Evolutionary conservation across 345 rosid genomes (phyloP).

Genomic region (Barbarea vulgaris): DNA sequence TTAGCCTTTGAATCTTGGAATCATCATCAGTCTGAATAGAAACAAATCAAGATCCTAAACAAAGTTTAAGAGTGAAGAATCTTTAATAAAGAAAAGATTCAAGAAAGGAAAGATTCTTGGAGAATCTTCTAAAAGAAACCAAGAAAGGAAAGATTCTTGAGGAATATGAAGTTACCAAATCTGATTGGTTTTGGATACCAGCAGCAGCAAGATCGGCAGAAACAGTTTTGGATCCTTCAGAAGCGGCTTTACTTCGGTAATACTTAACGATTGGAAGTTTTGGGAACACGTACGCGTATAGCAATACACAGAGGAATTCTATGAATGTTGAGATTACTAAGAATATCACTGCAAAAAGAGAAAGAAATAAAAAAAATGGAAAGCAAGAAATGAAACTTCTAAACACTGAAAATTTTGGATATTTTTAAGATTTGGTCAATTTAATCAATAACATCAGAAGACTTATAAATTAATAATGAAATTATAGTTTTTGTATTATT

Average conservation of each 20-base stretch:
- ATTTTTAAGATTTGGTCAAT: too few species aligned
- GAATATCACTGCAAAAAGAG: conserved; percentile 62
- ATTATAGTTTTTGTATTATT: too few species aligned
- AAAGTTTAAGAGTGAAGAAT: background rate
- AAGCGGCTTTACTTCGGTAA: conserved; percentile 72
- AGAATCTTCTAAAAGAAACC: background rate
- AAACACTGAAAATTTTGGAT: background rate
- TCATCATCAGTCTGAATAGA: conserved; percentile 48
- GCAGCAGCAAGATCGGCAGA: conserved; percentile 83
- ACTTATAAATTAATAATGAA: too few species aligned
- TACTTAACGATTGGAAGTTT: conserved; percentile 79
- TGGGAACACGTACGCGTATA: conserved; percentile 67
- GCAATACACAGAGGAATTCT: conserved; percentile 62
- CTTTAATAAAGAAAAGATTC: background rate
- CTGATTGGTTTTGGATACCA: conserved; percentile 48
- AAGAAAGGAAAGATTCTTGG: background rate
- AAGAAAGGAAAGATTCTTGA: background rate
- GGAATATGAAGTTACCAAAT: conserved; percentile 19
- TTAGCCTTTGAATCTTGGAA: conserved; percentile 49
- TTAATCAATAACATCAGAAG: too few species aligned
- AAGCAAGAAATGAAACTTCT: conserved; percentile 5
- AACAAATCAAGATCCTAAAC: background rate
- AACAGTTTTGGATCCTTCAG: conserved; percentile 89
- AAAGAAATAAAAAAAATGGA: background rate
- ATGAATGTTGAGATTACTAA: conserved; percentile 67